These are phyloP conservation scores for Rhizophlyctis rosea DNA, from an alignment of 192 early-diverging fungal species.

Conservation along the genomic window DNA sequence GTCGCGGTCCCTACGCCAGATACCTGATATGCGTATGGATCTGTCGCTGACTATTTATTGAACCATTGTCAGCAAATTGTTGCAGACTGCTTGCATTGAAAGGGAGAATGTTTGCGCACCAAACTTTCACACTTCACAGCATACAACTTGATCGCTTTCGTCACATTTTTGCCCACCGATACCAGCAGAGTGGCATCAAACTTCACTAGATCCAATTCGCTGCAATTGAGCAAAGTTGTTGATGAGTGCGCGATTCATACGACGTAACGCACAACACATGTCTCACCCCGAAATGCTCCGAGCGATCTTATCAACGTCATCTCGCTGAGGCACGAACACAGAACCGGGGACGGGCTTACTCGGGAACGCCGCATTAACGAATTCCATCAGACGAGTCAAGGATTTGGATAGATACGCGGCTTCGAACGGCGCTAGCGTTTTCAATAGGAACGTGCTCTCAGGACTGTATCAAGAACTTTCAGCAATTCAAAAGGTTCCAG, in stretches of 20 bases:
- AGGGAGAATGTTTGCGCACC: too few species aligned
- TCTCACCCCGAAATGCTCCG: constrained; percentile 54
- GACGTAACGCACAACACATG: neutral
- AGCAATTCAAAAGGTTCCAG: neutral
- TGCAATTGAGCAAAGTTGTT: constrained; percentile 23
- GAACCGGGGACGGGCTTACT: constrained; percentile 30
- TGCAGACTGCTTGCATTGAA: too few species aligned
- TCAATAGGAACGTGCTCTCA: constrained; percentile 27
- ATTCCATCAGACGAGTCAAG: constrained; percentile 58
- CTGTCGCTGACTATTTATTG: constrained; percentile 22
- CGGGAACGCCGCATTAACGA: constrained; percentile 59
- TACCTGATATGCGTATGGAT: constrained; percentile 40
- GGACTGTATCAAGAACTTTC: constrained; percentile 5
- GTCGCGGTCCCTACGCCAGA: constrained; percentile 34
- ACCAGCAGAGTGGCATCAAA: constrained; percentile 56
- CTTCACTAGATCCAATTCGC: constrained; percentile 63
- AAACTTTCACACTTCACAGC: constrained; percentile 51
- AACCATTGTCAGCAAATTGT: too few species aligned
- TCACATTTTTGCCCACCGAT: constrained; percentile 50
- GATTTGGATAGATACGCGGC: constrained; percentile 54
- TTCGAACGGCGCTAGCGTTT: constrained; percentile 42
- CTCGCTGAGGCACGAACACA: constrained; percentile 29
- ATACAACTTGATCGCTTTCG: constrained; percentile 61
- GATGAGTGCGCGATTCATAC: neutral
- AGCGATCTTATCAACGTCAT: constrained; percentile 56